phyloP scores from a whole-genome alignment of 371 early-diverging fungal species.

The Lichtheimia corymbifera region DNA sequence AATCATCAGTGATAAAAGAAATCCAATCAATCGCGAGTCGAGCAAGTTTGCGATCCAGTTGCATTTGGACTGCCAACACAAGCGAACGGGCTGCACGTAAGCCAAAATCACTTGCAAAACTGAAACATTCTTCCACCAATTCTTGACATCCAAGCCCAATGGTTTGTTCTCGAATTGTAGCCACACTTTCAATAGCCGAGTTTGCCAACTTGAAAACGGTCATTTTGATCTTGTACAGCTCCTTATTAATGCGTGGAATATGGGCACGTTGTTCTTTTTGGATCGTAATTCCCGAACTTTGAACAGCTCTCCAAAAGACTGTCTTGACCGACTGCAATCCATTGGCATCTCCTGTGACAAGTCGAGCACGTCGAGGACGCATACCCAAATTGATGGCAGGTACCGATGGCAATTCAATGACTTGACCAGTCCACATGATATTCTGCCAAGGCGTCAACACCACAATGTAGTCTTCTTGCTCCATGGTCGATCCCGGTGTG shows the following conservation, averaged over 20 bases:
- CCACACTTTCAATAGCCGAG: conserved; percentile 57
- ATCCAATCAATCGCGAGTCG: conserved; percentile 86
- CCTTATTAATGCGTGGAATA: conserved; percentile 58
- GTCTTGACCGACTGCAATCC: conserved; percentile 50
- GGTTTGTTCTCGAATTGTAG: conserved; percentile 57
- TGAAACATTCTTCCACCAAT: conserved; percentile 80
- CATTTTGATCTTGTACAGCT: conserved; percentile 63
- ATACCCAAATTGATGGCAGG: conserved; percentile 57
- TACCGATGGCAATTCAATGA: conserved; percentile 39
- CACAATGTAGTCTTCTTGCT: conserved; percentile 51
- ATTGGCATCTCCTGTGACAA: conserved; percentile 61
- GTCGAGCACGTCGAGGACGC: conserved; percentile 64
- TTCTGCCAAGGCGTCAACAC: conserved; percentile 60
- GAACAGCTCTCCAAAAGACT: conserved; percentile 51
- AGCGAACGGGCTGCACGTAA: conserved; percentile 68
- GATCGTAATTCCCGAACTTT: conserved; percentile 48
- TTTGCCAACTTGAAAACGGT: conserved; percentile 62
- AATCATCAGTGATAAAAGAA: conserved; percentile 79
- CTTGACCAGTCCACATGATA: conserved; percentile 63
- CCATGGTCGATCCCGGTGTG: conserved; percentile 17
- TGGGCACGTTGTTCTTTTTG: conserved; percentile 63
- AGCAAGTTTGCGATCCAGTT: conserved; percentile 63
- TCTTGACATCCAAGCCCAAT: conserved; percentile 67
- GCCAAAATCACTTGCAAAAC: conserved; percentile 82
- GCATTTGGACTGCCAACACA: conserved; percentile 53